phyloP scores from a whole-genome alignment of 805 yeast species.

The Wickerhamomyces queroliae region DNA sequence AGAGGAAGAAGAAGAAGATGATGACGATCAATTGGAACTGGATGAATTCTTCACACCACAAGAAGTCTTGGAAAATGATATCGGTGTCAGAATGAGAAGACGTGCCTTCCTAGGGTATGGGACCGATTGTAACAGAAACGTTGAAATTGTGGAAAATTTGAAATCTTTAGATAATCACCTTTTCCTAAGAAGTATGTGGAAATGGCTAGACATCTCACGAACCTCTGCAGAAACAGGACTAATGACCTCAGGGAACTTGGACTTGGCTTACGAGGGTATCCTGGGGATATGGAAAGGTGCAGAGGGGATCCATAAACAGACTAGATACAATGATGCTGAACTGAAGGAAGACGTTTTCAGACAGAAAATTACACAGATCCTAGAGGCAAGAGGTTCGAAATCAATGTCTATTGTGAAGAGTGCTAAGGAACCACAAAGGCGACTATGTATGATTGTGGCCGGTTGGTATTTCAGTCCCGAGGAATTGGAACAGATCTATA shows the following conservation, averaged over 20 bases:
- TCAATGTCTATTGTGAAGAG: constrained; percentile 26
- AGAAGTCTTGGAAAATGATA: constrained; percentile 60
- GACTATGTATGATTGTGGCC: constrained; percentile 72
- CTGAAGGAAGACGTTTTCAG: constrained; percentile 12
- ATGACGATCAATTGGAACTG: constrained; percentile 16
- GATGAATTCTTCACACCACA: constrained; percentile 26
- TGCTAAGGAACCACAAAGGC: constrained; percentile 61
- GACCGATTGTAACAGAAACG: constrained; percentile 57
- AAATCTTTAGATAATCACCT: constrained; percentile 44
- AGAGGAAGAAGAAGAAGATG: constrained; percentile 17
- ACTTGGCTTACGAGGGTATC: constrained; percentile 85
- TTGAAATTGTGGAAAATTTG: constrained; percentile 48
- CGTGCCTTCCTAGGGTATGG: constrained; percentile 75
- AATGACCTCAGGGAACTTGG: constrained; percentile 65
- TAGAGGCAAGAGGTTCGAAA: constrained; percentile 24
- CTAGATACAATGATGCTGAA: constrained; percentile 31
- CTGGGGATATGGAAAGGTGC: constrained; percentile 84
- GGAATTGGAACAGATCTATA: constrained; percentile 68
- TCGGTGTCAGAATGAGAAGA: constrained; percentile 62
- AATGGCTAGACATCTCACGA: constrained; percentile 77
- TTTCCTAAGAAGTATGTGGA: constrained; percentile 80
- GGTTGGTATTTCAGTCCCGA: constrained; percentile 84
- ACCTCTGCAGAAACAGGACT: constrained; percentile 57
- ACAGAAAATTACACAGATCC: constrained; percentile 26
- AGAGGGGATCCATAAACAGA: constrained; percentile 43